Percentiles rank a stretch among this genome's conserved stretches.
Conservation (phyloP, 768 basidiomycete species). For the Dictyophora rubrovolvata region DNA sequence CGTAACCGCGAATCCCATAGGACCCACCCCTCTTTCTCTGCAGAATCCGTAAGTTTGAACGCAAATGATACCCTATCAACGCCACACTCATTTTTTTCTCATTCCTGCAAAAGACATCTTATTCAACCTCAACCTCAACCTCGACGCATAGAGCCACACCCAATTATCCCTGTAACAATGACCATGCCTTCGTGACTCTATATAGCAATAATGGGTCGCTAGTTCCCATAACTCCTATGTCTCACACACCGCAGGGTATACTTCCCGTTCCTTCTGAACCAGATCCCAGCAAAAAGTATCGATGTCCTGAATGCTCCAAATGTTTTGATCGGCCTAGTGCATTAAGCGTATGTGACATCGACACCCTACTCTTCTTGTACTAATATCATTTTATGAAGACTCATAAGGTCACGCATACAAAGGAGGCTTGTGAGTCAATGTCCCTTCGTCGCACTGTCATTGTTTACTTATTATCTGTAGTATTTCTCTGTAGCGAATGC, state of each 20-base stretch:
- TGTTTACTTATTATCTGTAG: background rate
- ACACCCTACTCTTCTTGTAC: background rate
- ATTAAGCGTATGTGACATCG: background rate
- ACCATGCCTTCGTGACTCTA: background rate
- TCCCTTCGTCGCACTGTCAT: background rate
- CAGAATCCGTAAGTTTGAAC: background rate
- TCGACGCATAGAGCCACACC: background rate
- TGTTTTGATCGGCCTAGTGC: conserved; percentile 6
- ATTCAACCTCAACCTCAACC: background rate
- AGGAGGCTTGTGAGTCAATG: background rate
- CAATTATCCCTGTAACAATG: background rate
- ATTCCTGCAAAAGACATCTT: background rate
- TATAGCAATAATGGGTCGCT: background rate
- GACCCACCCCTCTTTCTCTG: background rate
- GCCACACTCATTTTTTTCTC: background rate
- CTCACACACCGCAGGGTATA: conserved; percentile 1
- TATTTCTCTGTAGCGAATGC: conserved; percentile 1
- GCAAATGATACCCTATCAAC: too few relatives aligned
- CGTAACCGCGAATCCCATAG: background rate
- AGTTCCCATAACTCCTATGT: background rate
- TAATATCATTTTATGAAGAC: background rate
- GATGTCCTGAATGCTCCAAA: conserved; percentile 3
- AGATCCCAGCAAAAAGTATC: conserved; percentile 3
- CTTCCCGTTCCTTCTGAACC: background rate
- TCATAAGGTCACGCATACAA: background rate